A percentile compares a stretch with the other conserved stretches of the same genome.
phyloP scores from a whole-genome alignment of 331 rosid species.

The Erythrophleum ivorense region DNA sequence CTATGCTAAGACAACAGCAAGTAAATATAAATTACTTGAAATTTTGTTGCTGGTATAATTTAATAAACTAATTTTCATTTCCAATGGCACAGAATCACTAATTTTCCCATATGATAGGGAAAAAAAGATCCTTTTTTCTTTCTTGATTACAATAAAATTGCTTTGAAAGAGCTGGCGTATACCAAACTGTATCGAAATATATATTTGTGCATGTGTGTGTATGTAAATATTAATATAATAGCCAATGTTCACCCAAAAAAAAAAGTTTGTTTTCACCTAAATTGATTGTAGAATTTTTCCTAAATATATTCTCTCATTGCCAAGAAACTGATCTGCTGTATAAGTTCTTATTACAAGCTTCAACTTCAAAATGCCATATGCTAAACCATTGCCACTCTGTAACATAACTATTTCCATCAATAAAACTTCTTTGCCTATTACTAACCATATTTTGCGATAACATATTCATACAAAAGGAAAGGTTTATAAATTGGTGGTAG shows the following conservation, averaged over 20 bases:
- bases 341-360: not conserved
- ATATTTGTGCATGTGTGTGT: no score
- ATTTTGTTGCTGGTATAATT: not conserved
- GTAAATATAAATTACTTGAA: slow-evolving; percentile 27
- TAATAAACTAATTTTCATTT: slow-evolving; percentile 23
- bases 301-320: not conserved
- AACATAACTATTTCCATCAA: not conserved
- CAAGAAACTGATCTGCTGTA: not conserved
- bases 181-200: no score
- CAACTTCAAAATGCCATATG: not conserved
- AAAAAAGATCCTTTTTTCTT: not conserved
- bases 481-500: not conserved
- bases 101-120: slow-evolving; percentile 17
- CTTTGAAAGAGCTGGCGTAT: not conserved
- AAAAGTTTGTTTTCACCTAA: not conserved
- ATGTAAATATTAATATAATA: not conserved
- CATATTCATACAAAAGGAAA: not conserved
- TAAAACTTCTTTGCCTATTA: not conserved
- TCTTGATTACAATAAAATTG: not conserved
- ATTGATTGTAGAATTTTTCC: not conserved
- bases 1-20: slow-evolving; percentile 12
- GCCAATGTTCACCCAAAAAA: not conserved
- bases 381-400: slow-evolving; percentile 4
- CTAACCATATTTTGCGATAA: slow-evolving; percentile 4
- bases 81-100: slow-evolving; percentile 12